phyloP scores from a whole-genome alignment of 164 flowering plant species.

The Liriodendron chinense region DNA sequence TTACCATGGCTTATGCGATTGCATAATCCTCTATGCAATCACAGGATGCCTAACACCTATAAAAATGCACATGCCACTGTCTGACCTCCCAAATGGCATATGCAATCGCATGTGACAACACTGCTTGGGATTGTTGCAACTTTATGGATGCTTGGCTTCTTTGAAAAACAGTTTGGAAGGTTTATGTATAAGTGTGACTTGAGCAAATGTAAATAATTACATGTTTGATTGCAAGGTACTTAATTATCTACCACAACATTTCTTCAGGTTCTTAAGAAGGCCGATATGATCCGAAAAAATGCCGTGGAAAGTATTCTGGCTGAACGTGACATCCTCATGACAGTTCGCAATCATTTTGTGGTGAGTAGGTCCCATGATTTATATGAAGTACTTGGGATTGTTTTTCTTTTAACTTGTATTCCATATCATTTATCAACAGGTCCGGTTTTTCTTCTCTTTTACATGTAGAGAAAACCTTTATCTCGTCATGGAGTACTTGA shows the following conservation, averaged over 20 bases:
- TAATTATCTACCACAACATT: slow-evolving; percentile 1
- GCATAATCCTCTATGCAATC: too few species aligned
- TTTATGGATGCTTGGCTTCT: neutral
- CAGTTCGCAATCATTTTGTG: slow-evolving; percentile 97
- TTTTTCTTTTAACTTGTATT: slow-evolving; percentile 17
- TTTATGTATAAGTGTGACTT: neutral
- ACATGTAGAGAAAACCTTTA: slow-evolving; percentile 98
- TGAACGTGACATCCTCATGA: slow-evolving; percentile 87
- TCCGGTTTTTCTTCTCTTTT: slow-evolving; percentile 97
- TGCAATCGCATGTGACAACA: too few species aligned
- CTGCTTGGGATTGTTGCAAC: neutral
- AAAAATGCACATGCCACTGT: too few species aligned
- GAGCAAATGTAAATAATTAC: neutral
- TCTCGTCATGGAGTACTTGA: slow-evolving; percentile 95
- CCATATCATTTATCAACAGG: slow-evolving; percentile 52
- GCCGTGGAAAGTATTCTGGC: slow-evolving; percentile 98
- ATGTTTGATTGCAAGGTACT: too few species aligned
- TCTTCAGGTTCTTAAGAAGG: slow-evolving; percentile 83
- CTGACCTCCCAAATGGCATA: too few species aligned
- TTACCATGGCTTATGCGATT: too few species aligned
- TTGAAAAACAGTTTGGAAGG: neutral
- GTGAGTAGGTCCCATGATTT: slow-evolving; percentile 39
- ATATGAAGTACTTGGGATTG: neutral
- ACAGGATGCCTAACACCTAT: too few species aligned
- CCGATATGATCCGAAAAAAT: slow-evolving; percentile 95